Evolutionary conservation across 2,329 filamentous ascomycete genomes (phyloP), one percentile per base, ranked within the genome.

Genomic region (Trichoderma sp.): DNA sequence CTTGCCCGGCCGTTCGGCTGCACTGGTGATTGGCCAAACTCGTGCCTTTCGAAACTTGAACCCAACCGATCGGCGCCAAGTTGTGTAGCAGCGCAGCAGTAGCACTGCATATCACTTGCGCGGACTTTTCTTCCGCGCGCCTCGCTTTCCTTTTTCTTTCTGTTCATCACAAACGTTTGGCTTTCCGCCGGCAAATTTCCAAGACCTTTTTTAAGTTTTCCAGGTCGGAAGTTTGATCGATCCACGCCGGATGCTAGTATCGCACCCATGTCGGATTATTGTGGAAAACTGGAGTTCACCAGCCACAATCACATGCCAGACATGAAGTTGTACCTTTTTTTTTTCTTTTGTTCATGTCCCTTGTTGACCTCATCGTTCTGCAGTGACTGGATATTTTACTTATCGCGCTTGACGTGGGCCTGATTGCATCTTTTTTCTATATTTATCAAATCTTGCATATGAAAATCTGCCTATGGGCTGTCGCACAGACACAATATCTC

Each of bases 231-330:
- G 71, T 73, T 53, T 64, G 71, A 65, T 73, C 60, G 71, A 73
- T 65, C 71, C 71, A 73, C 59, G 59, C 45, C 69, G 59, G 59
- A 29, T 64, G 33, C 56, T 64, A 72, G 59, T 35, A 72, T 63
- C 69, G 38, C 38, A 63, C 69, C 69, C 69, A 7, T 72, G 69
- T 33, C 29, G 53, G 4, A 18, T 38, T 38, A 31, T 45, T 41
- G 75, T 76, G 45, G 62, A 74, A 53, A 63, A 53, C 68, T 76
- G 69, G 73, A 62, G 35, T 64, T 33, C 76, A 76, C 76, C 78
- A 81, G 81, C 81, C 81, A 81, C 81, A 79, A 80, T 82, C 81
- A 82, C 81, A 82, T 82, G 81, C 79, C 80, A 81, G 71, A 73
- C 33, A 2, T 8, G 9, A 14, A 18, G 21, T 12, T 33, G 33